A percentile compares a stretch with the other conserved stretches of the same genome.
These are phyloP conservation scores for Penicillium polonicum DNA, from an alignment of 2,329 filamentous ascomycete species.

Conservation along the genomic window DNA sequence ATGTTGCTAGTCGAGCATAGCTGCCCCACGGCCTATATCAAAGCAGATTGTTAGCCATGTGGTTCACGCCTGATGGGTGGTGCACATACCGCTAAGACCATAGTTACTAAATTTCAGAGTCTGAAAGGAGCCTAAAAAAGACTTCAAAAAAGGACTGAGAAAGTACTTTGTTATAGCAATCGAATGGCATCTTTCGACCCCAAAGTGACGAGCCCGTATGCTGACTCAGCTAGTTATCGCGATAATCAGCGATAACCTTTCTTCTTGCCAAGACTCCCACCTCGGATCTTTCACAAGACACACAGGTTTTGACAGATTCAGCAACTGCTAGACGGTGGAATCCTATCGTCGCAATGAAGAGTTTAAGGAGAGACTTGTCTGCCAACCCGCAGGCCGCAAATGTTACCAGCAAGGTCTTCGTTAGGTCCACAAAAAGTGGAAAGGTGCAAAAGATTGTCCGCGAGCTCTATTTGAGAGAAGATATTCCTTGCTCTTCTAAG, in stretches of 20 bases:
- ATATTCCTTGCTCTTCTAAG: slow-evolving; percentile 94
- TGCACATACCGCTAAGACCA: slow-evolving; percentile 32
- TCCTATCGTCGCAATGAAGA: slow-evolving; percentile 53
- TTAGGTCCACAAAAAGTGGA: slow-evolving; percentile 89
- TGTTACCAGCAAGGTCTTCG: slow-evolving; percentile 92
- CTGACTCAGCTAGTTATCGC: slow-evolving; percentile 25
- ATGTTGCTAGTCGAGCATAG: slow-evolving; percentile 81
- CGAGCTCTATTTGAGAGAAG: slow-evolving; percentile 91
- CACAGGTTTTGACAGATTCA: slow-evolving; percentile 5
- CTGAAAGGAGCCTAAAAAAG: too few relatives aligned
- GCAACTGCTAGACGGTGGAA: slow-evolving; percentile 14
- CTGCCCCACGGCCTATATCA: slow-evolving; percentile 75
- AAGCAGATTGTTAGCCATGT: slow-evolving; percentile 12
- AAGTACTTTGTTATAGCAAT: not conserved
- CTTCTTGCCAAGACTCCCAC: slow-evolving; percentile 23
- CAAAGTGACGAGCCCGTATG: slow-evolving; percentile 8
- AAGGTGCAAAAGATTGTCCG: slow-evolving; percentile 99
- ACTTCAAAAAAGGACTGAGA: too few relatives aligned
- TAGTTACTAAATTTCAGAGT: slow-evolving; percentile 2
- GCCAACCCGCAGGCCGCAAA: slow-evolving; percentile 62
- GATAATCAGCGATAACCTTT: slow-evolving; percentile 23
- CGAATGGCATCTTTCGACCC: slow-evolving; percentile 3
- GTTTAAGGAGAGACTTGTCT: slow-evolving; percentile 57
- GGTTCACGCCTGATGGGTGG: not conserved
- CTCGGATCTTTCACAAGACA: slow-evolving; percentile 8